Evolutionary conservation across 140 eudicot genomes (phyloP).

Genomic region (Senecio squalidus): DNA sequence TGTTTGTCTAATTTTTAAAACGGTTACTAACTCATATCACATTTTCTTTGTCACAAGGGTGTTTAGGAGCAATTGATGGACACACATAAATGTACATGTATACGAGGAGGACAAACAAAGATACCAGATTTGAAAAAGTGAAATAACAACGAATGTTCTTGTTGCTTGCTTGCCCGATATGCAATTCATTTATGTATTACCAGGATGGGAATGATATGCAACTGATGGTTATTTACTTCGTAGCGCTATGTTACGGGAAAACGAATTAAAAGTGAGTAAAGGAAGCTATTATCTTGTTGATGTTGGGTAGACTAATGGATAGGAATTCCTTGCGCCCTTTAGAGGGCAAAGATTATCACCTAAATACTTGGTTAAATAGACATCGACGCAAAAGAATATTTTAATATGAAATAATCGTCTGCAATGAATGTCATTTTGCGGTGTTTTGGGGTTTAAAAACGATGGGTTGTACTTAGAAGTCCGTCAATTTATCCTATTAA

Average conservation of each 20-base stretch:
- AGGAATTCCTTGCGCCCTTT: slow-evolving; percentile 5
- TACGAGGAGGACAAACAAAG: background rate
- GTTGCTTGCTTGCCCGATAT: background rate
- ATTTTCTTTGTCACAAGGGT: background rate
- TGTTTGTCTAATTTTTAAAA: background rate
- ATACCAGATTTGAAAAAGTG: background rate
- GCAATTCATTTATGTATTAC: slow-evolving; percentile 8
- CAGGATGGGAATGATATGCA: slow-evolving; percentile 15
- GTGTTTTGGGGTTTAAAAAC: slow-evolving; percentile 1
- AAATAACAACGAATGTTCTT: background rate
- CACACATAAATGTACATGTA: slow-evolving; percentile 5
- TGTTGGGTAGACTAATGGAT: slow-evolving; percentile 2
- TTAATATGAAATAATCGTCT: slow-evolving; percentile 12
- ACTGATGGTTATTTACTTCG: slow-evolving; percentile 7
- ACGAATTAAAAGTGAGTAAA: background rate
- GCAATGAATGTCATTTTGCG: slow-evolving; percentile 12
- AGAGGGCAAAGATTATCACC: slow-evolving; percentile 17
- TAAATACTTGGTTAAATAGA: slow-evolving; percentile 16
- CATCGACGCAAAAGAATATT: slow-evolving; percentile 7
- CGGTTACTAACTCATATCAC: background rate
- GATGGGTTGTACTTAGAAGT: slow-evolving; percentile 6
- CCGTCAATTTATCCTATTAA: too few relatives aligned
- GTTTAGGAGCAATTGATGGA: slow-evolving; percentile 6
- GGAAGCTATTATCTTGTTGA: slow-evolving; percentile 20
- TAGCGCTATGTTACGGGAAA: slow-evolving; percentile 5